Percentiles rank a stretch among this genome's conserved stretches.
Conservation (phyloP, 176 grass and related monocot genomes). For the bread wheat (Triticum aestivum) region DNA sequence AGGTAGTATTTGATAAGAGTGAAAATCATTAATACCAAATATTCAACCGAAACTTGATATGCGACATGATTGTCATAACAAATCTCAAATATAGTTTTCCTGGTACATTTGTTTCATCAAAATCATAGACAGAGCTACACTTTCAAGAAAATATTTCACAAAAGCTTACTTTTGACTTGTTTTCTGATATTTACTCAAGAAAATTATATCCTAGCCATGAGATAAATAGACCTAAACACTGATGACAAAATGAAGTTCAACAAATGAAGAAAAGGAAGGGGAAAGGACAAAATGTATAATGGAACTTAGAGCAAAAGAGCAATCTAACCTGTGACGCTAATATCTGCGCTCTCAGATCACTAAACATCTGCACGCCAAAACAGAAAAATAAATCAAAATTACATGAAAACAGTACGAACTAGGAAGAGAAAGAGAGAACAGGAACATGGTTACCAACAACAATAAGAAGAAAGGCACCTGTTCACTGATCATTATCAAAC, state of each 20-base stretch:
- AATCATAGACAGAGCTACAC: neutral
- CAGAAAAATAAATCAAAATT: conserved; percentile 18
- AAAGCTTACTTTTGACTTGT: neutral
- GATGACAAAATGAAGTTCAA: neutral
- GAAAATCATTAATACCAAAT: neutral
- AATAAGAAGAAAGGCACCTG: conserved; percentile 53
- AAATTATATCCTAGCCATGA: neutral
- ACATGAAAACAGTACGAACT: neutral
- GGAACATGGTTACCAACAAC: neutral
- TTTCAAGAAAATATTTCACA: neutral
- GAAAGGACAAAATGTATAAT: conserved; percentile 4
- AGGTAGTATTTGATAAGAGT: neutral
- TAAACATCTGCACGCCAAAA: conserved; percentile 73
- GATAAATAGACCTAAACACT: neutral
- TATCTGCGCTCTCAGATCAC: conserved; percentile 81
- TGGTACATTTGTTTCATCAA: neutral
- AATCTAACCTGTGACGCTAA: conserved; percentile 90
- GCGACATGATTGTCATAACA: neutral
- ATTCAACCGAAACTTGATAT: conserved; percentile 11
- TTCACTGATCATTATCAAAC: conserved; percentile 98
- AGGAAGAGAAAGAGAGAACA: neutral
- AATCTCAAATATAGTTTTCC: conserved; percentile 11
- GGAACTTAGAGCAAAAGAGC: conserved; percentile 29
- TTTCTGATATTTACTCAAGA: conserved; percentile 8
- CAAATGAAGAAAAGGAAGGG: neutral